Conservation (phyloP, 345 rosid genomes). For the Populus pruinosa region DNA sequence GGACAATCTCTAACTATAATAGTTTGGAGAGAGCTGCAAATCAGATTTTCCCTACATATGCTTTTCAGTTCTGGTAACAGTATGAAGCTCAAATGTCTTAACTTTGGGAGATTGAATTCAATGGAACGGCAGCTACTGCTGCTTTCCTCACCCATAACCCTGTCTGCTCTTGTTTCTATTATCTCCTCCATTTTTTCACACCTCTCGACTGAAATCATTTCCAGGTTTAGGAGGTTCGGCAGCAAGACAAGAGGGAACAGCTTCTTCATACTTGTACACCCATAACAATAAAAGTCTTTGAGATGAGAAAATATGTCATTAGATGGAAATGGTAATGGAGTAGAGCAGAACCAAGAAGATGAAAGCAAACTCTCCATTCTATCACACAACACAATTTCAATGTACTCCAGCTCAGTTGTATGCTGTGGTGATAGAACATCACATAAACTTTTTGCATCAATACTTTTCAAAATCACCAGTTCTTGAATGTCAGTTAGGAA, state of each 20-base stretch:
- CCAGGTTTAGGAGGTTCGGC: not conserved
- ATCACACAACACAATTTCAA: not conserved
- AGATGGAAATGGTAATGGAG: not conserved
- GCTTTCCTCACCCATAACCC: not conserved
- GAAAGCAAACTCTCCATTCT: not conserved
- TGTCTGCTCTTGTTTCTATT: not conserved
- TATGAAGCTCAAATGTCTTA: not conserved
- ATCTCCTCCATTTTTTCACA: conserved; percentile 22
- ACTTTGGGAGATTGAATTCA: conserved; percentile 4
- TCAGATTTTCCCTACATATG: not conserved
- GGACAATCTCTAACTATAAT: not conserved
- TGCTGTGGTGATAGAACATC: not conserved
- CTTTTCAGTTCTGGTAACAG: conserved; percentile 1
- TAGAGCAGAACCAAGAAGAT: not conserved
- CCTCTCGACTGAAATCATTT: not conserved
- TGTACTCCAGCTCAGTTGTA: not conserved
- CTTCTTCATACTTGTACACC: conserved; percentile 16
- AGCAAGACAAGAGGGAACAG: conserved; percentile 2
- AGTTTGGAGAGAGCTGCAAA: conserved; percentile 8
- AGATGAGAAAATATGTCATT: not conserved
- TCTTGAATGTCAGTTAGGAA: not conserved
- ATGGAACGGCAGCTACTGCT: not conserved
- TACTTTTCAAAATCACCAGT: not conserved
- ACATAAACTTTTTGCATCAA: not conserved
- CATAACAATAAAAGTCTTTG: not conserved